Base-by-base conservation (phyloP, 1,284 basidiomycete genomes). In the Somion occarium region DNA sequence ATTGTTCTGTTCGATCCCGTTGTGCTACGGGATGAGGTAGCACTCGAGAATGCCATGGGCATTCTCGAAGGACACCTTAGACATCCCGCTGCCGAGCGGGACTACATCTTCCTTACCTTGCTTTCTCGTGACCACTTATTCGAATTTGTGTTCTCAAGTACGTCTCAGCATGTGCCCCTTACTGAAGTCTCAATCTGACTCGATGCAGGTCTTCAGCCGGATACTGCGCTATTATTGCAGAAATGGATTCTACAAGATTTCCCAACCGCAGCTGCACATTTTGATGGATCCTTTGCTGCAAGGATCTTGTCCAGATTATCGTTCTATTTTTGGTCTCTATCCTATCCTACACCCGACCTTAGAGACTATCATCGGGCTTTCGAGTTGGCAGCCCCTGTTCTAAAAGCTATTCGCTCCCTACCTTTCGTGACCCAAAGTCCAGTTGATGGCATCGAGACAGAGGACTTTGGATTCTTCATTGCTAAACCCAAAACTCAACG, bases 121-220 rank as follows among this genome's bases (percentile, higher is more conserved):
- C 26, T 38, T 3, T n/a, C 15, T 1, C 15, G 43, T 2, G 46
- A 48, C 0, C 44, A 50, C 15, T 38, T 59, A 2, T 48, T 61
- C n/a, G 56, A 54, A 19, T 61, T 56, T 24, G 27, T 54, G 0
- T 34, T 55, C 1, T 50, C 51, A 1, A 50, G 60, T 59, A 20
- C 15, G 58, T 48, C 7, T 2, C 38, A 18, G 12, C n/a, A 25
- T 38, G 11, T 38, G 34, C 3, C 12, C 19, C 9, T 34, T 18
- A 3, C 38, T 30, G 12, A 25, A 19, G 2, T 41, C 9, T 22
- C 15, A 20, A 15, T 7, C 37, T 53, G 24, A 46, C 22, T 22
- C 25, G n/a, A n/a, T 48, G 18, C 20, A 57, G 56, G 48, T 9
- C 37, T 46, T 3, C 34, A 38, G n/a, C 39, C 50, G 11, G 37